A percentile compares a stretch with the other conserved stretches of the same genome.
Conservation (phyloP, 768 basidiomycete species). For the Trametes cinnabarina region DNA sequence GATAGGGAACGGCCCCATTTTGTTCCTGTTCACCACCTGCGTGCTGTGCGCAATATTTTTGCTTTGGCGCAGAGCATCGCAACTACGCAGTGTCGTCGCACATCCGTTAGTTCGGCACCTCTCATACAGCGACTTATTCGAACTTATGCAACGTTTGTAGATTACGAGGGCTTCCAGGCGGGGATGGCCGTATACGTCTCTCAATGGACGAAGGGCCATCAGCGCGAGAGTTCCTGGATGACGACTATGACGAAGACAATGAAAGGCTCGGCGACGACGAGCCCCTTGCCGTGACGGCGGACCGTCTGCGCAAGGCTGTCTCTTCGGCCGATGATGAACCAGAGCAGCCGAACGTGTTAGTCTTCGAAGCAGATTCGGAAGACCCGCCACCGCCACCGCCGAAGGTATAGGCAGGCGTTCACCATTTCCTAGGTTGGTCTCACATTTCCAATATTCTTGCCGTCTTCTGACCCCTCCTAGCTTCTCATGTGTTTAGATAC, state of each 20-base stretch:
- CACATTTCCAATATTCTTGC: not conserved
- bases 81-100: constrained; percentile 55
- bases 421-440: not conserved
- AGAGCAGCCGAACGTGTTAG: not conserved
- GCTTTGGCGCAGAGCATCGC: constrained; percentile 60
- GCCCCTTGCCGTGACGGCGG: constrained; percentile 21
- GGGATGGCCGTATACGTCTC: constrained; percentile 61
- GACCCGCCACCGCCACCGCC: constrained; percentile 16
- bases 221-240: constrained; percentile 62
- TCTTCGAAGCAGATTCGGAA: constrained; percentile 8
- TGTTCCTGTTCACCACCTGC: constrained; percentile 58
- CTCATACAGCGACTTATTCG: not conserved
- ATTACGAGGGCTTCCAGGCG: constrained; percentile 51
- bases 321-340: not conserved
- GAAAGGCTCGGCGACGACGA: constrained; percentile 36
- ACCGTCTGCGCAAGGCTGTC: constrained; percentile 14
- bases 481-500: not conserved
- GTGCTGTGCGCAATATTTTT: constrained; percentile 57
- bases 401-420: not conserved
- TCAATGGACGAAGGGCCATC: constrained; percentile 72
- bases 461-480: constrained; percentile 3
- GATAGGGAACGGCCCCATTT: constrained; percentile 51
- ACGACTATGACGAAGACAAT: constrained; percentile 52
- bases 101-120: constrained; percentile 62
- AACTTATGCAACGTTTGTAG: constrained; percentile 37